These are phyloP conservation scores for Boletus sensibilis DNA, from an alignment of 768 basidiomycete species.

Conservation along the genomic window DNA sequence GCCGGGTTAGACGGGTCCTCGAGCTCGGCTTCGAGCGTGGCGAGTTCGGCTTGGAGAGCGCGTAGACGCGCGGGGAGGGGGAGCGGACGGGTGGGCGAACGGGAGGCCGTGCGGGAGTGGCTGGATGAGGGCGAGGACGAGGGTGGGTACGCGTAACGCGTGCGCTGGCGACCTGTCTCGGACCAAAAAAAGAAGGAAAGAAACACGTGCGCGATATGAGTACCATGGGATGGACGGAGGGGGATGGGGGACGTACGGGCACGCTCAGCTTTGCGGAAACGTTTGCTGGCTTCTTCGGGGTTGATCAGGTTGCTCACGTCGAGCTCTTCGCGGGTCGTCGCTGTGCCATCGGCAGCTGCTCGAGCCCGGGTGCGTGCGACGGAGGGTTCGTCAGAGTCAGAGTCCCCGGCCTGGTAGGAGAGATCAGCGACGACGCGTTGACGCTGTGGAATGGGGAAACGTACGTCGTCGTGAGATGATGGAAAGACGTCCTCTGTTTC, in stretches of 20 bases:
- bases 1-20: slow-evolving; percentile 75
- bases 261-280: slow-evolving; percentile 71
- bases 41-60: slow-evolving; percentile 72
- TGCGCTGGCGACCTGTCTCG: slow-evolving; percentile 46
- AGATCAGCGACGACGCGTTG: background rate
- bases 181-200: background rate
- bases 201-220: background rate
- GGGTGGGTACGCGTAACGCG: slow-evolving; percentile 68
- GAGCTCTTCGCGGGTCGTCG: slow-evolving; percentile 58
- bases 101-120: slow-evolving; percentile 38
- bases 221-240: background rate
- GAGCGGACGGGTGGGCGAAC: slow-evolving; percentile 32
- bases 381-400: slow-evolving; percentile 63
- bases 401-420: slow-evolving; percentile 52
- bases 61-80: slow-evolving; percentile 61
- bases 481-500: slow-evolving; percentile 83
- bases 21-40: slow-evolving; percentile 79
- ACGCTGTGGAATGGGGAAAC: slow-evolving; percentile 18
- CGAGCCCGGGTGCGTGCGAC: slow-evolving; percentile 35
- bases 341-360: slow-evolving; percentile 35
- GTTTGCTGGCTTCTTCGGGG: slow-evolving; percentile 65
- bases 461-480: slow-evolving; percentile 49
- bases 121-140: slow-evolving; percentile 51
- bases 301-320: slow-evolving; percentile 64
- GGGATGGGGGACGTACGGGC: slow-evolving; percentile 38